Evolutionary conservation across 1,284 basidiomycete species (phyloP).

Genomic region (Boletus semigastroideus): DNA sequence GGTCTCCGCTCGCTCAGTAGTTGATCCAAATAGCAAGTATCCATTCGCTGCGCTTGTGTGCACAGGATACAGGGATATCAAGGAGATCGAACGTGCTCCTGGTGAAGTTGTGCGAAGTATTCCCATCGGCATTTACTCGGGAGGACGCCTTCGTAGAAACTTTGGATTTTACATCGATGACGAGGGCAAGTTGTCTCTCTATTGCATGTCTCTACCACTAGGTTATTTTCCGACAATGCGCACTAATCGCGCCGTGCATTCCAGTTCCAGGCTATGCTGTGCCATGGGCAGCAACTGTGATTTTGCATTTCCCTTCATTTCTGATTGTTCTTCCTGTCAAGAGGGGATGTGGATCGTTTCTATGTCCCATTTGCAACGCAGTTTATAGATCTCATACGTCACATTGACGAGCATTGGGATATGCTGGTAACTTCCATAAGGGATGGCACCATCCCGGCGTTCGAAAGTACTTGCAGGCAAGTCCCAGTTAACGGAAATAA

Average conservation of each 20-base stretch:
- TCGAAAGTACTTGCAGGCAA: constrained; percentile 9
- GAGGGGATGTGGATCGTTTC: constrained; percentile 8
- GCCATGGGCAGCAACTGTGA: constrained; percentile 18
- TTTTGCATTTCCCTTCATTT: constrained; percentile 17
- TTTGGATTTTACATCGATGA: constrained; percentile 11
- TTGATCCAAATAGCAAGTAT: neutral
- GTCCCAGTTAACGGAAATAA: neutral
- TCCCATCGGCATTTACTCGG: constrained; percentile 9
- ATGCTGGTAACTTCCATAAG: constrained; percentile 14
- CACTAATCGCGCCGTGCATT: neutral
- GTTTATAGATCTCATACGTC: constrained; percentile 16
- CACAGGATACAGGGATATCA: constrained; percentile 7
- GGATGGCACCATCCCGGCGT: constrained; percentile 17
- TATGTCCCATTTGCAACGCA: constrained; percentile 1
- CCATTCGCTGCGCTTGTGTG: neutral
- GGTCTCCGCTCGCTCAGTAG: neutral
- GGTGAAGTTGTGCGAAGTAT: constrained; percentile 14
- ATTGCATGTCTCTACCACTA: neutral
- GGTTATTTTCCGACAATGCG: too few species aligned
- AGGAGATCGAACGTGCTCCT: constrained; percentile 7
- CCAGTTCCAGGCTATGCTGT: constrained; percentile 17
- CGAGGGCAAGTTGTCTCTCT: constrained; percentile 7
- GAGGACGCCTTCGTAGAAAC: constrained; percentile 2
- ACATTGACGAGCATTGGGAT: constrained; percentile 23
- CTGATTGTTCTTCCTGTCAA: constrained; percentile 19